phyloP scores from a whole-genome alignment of 177 flowering plant genomes.

The Vitis hybrid region DNA sequence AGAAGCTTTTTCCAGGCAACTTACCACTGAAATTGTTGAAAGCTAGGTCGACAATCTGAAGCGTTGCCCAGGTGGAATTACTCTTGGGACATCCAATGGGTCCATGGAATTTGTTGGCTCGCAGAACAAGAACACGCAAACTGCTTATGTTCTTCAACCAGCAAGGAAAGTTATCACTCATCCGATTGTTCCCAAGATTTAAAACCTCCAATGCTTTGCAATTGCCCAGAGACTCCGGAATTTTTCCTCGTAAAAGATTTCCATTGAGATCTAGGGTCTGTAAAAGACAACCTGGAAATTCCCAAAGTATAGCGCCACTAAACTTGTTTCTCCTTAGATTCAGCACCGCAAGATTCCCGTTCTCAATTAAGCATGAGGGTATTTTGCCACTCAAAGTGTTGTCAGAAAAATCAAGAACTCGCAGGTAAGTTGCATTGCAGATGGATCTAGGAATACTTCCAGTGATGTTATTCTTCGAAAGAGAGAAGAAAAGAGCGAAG shows the following conservation, averaged over 20 bases:
- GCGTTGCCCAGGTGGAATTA: conserved; percentile 9
- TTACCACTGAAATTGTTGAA: conserved; percentile 29
- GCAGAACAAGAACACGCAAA: conserved; percentile 33
- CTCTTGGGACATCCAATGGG: neutral
- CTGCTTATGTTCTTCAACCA: conserved; percentile 13
- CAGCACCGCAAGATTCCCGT: neutral
- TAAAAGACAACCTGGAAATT: neutral
- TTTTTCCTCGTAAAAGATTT: conserved; percentile 10
- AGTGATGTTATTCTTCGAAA: conserved; percentile 20
- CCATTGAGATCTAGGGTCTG: conserved; percentile 4
- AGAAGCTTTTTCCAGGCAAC: conserved; percentile 13
- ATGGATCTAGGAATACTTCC: conserved; percentile 35
- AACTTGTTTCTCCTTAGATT: conserved; percentile 3
- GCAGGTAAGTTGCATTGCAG: conserved; percentile 23
- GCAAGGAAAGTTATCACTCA: conserved; percentile 24
- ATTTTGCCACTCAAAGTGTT: conserved; percentile 18
- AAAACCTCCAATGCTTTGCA: conserved; percentile 5
- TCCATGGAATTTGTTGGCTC: conserved; percentile 28
- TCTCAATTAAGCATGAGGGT: conserved; percentile 22
- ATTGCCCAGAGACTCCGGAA: conserved; percentile 4
- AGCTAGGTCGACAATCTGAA: conserved; percentile 36
- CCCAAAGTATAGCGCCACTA: conserved; percentile 1
- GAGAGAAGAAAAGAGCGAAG: conserved; percentile 15
- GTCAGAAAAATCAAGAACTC: conserved; percentile 40
- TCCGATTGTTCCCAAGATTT: too few species aligned